Percentiles rank a stretch among this genome's conserved stretches.
Evolutionary conservation across 2,329 filamentous ascomycete genomes (phyloP).

Genomic region (Pseudogymnoascus pannorum): DNA sequence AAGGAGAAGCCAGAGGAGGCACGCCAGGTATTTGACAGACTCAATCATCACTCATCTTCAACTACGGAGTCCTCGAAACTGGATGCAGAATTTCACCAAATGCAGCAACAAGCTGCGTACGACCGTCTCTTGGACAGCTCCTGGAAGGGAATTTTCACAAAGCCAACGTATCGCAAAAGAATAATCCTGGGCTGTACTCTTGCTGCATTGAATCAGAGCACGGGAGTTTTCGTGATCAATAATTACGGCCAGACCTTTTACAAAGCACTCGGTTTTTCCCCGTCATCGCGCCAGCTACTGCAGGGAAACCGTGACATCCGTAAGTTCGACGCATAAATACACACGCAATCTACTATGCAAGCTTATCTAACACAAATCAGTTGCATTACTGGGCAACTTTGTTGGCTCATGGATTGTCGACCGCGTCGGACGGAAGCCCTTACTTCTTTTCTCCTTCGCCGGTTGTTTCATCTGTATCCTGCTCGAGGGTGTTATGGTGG

Average conservation of each 20-base stretch:
- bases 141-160: slow-evolving; percentile 9
- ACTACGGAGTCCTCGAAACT: neutral
- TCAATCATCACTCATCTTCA: neutral
- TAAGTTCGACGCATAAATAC: too few species aligned
- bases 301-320: too few species aligned
- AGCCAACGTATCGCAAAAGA: neutral
- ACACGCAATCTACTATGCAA: too few species aligned
- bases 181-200: neutral
- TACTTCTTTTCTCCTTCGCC: slow-evolving; percentile 8
- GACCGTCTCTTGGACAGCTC: neutral
- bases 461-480: slow-evolving; percentile 1
- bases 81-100: slow-evolving; percentile 14
- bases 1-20: neutral
- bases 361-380: too few species aligned
- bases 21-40: neutral
- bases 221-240: neutral
- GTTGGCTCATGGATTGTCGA: slow-evolving; percentile 9
- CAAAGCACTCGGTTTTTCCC: neutral
- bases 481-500: slow-evolving; percentile 11
- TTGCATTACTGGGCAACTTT: neutral
- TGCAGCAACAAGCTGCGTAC: slow-evolving; percentile 9
- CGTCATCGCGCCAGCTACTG: too few species aligned
- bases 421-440: neutral
- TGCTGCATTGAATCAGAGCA: neutral
- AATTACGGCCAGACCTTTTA: slow-evolving; percentile 11